phyloP scores from a whole-genome alignment of 2,329 filamentous ascomycete genomes.

The Fonsecaea monophora region DNA sequence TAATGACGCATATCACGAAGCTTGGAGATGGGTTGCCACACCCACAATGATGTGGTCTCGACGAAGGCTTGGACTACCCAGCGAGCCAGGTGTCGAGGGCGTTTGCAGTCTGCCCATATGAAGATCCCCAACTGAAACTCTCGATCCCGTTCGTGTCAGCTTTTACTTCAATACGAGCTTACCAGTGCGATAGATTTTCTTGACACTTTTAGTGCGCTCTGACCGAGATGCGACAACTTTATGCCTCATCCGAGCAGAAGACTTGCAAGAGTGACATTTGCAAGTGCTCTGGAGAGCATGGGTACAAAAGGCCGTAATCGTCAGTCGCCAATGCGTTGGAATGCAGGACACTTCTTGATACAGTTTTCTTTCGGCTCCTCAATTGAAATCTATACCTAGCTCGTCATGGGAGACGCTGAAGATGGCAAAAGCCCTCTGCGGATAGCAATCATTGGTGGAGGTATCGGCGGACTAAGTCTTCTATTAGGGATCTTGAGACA shows the following conservation, averaged over 20 bases:
- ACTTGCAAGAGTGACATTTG: background rate
- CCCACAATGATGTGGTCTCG: background rate
- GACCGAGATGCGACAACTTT: background rate
- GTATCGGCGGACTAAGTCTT: slow-evolving; percentile 18
- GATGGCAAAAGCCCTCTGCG: slow-evolving; percentile 5
- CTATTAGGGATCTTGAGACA: slow-evolving; percentile 22
- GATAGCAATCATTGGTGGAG: slow-evolving; percentile 20
- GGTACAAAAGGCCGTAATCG: background rate
- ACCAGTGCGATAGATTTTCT: background rate
- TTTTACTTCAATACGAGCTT: slow-evolving; percentile 2
- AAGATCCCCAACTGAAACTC: background rate
- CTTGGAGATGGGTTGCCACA: background rate
- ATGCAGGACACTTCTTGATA: background rate
- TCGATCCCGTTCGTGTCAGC: slow-evolving; percentile 8
- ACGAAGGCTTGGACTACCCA: background rate
- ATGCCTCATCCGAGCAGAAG: background rate
- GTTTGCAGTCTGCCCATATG: background rate
- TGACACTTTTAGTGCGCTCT: background rate
- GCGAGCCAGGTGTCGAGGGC: background rate
- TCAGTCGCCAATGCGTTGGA: background rate
- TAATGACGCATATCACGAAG: background rate
- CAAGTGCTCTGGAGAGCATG: background rate
- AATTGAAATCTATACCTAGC: too few relatives aligned
- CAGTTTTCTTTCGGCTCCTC: background rate
- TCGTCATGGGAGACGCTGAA: slow-evolving; percentile 13